These are phyloP conservation scores for Xylaria telfairii DNA, from an alignment of 495 filamentous ascomycete genomes.

Conservation along the genomic window DNA sequence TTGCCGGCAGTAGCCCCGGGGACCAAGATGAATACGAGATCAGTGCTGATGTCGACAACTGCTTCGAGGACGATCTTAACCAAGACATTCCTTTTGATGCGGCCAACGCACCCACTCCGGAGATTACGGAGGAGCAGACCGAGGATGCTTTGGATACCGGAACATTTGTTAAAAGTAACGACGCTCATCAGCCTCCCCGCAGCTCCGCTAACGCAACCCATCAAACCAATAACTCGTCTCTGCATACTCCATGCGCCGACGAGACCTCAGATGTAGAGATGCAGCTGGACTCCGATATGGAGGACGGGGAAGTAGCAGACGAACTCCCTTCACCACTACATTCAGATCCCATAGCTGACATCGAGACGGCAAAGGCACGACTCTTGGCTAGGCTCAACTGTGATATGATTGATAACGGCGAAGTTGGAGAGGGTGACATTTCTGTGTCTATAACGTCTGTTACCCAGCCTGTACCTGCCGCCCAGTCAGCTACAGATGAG, in stretches of 20 bases:
- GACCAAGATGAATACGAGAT: slow-evolving; percentile 34
- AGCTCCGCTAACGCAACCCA: not conserved
- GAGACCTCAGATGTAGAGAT: slow-evolving; percentile 43
- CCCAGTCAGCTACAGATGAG: slow-evolving; percentile 24
- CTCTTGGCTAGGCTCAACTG: slow-evolving; percentile 57
- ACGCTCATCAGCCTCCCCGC: not conserved
- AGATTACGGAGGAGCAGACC: slow-evolving; percentile 22
- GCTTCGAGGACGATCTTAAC: slow-evolving; percentile 28
- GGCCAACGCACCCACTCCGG: slow-evolving; percentile 33
- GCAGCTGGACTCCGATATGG: slow-evolving; percentile 42
- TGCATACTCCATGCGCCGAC: not conserved
- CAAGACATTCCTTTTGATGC: slow-evolving; percentile 33
- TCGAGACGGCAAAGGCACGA: slow-evolving; percentile 66
- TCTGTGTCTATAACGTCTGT: slow-evolving; percentile 21
- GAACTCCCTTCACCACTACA: slow-evolving; percentile 29
- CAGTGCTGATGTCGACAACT: slow-evolving; percentile 37
- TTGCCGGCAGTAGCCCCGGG: slow-evolving; percentile 38
- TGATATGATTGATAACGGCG: slow-evolving; percentile 24
- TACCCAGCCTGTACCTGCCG: slow-evolving; percentile 31
- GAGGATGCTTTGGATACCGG: not conserved
- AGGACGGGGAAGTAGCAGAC: slow-evolving; percentile 52
- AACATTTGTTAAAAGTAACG: not conserved
- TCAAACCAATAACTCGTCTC: not conserved
- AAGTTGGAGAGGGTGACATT: not conserved
- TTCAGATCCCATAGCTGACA: slow-evolving; percentile 45